Evolutionary conservation across 2,329 filamentous ascomycete genomes (phyloP), one percentile per base, ranked within the genome.

Genomic region (Penicillium rolfsii): DNA sequence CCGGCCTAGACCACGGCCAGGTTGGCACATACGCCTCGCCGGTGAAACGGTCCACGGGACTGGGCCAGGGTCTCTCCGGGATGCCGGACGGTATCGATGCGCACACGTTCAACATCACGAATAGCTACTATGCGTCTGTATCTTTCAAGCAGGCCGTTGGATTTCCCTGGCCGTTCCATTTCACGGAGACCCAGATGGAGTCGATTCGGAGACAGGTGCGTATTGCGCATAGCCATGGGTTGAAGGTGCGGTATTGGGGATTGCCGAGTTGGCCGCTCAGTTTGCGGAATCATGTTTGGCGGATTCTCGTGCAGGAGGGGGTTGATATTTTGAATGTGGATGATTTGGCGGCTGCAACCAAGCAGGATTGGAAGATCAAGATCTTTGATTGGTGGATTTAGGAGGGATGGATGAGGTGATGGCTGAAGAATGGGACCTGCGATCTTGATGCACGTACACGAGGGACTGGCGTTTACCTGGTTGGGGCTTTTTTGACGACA

Each of bases 251-350:
- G 52, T 87, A 87, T 65, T 87, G 85, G 85, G 77, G 78, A 26
- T 78, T 84, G 11, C 85, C 85, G 0, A 74, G 70, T 56, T 87
- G 85, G 84, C 85, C 85, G 1, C 72, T 80, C 5, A 78, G 78
- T 43, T 64, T 85, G 70, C 73, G 84, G 48, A 84, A 86, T 67
- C 77, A 80, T 54, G 71, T 87, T 16, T 87, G 85, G 85, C 76
- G 77, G 7, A 74, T 84, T 22, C 69, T 87, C 19, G 78, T 83
- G 11, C 73, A 78, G 33, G 83, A 86, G 69, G 84, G 84, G 0
- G 84, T 82, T 11, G 84, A 85, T 68, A 77, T 84, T 45, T 67
- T 87, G 55, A 87, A 86, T 67, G 84, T 84, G 1, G 85, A 87
- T 76, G 84, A 87, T 70, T 67, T 87, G 62, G 71, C 71, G 50